Conservation (phyloP, 2,329 filamentous ascomycete genomes). For the Paraphoma chrysanthemicola region DNA sequence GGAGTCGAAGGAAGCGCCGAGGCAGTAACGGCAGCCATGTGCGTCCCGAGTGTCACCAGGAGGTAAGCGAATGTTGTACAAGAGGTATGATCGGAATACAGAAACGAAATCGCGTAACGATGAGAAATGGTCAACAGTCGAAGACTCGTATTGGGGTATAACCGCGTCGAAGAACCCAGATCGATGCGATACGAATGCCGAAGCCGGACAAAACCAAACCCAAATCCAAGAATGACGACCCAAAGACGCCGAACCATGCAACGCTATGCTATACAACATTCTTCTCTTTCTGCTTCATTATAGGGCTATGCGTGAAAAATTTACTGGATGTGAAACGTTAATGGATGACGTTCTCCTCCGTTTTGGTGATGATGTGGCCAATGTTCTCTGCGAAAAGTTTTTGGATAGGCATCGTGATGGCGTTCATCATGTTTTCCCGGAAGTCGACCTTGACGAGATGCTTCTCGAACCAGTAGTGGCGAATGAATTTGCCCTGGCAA, state of each 20-base stretch:
- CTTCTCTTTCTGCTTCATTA: conserved; percentile 43
- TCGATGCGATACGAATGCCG: conserved; percentile 7
- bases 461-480: conserved; percentile 50
- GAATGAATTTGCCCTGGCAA: conserved; percentile 46
- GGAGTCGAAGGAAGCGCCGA: not conserved
- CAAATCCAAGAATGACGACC: conserved; percentile 6
- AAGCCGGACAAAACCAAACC: conserved; percentile 4
- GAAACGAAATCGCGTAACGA: conserved; percentile 6
- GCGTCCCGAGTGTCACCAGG: conserved; percentile 1
- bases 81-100: conserved; percentile 4
- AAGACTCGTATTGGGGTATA: conserved; percentile 6
- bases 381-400: conserved; percentile 42
- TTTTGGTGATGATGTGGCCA: conserved; percentile 33
- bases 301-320: conserved; percentile 46
- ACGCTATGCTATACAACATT: conserved; percentile 27
- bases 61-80: conserved; percentile 7
- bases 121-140: conserved; percentile 2
- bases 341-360: conserved; percentile 38
- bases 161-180: conserved; percentile 7
- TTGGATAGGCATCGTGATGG: conserved; percentile 44
- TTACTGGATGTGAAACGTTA: conserved; percentile 27
- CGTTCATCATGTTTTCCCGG: conserved; percentile 47
- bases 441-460: conserved; percentile 41
- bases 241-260: conserved; percentile 30
- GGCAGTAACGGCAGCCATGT: not conserved